Evolutionary conservation across 208 protist species (phyloP), one percentile per base, ranked within the genome.

Genomic region (Trypanosoma rangeli): DNA sequence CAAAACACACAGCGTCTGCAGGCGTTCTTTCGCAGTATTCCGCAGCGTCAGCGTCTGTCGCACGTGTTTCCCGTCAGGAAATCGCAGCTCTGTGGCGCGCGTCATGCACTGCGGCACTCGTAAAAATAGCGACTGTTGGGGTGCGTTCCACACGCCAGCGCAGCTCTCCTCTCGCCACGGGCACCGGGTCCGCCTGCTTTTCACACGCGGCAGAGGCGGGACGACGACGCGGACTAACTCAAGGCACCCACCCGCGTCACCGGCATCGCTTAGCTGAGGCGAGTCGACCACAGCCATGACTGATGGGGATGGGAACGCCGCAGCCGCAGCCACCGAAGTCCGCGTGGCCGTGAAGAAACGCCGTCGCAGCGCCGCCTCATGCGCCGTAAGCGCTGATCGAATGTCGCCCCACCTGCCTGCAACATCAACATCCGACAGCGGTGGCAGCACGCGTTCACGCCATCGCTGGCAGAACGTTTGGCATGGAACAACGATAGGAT

Each of bases 11-110:
- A 67, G 12, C 26, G 28, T 15, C n/a, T 52, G 35, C 22, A 68
- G 28, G 24, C 28, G 12, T n/a, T 74, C 35, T 42, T 24, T 56
- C 20, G 71, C 55, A 49, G 35, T 59, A 24, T 76, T 76, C 20
- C 57, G 71, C 15, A 76, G 58, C 24, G 71, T 66, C 9, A 70
- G 26, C 4, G 62, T 66, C 24, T 65, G 58, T 22, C 64, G 71
- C 22, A 64, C 5, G 24, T 69, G 44, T 37, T 56, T 57, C n/a
- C 71, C 71, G 12, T 66, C 57, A 31, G 71, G 71, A 50, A 76
- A 55, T 29, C 56, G 62, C n/a, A 76, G 33, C 49, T 70, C 64
- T 18, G 35, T 54, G 1, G 35, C 24, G 24, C 44, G 39, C 46
- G 24, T 24, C 39, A 68, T 75, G 39, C 35, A 44, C 9, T 46